Evolutionary conservation across 2,329 filamentous ascomycete species (phyloP), one percentile per base, ranked within the genome.

Genomic region (Neonectria coccinea): DNA sequence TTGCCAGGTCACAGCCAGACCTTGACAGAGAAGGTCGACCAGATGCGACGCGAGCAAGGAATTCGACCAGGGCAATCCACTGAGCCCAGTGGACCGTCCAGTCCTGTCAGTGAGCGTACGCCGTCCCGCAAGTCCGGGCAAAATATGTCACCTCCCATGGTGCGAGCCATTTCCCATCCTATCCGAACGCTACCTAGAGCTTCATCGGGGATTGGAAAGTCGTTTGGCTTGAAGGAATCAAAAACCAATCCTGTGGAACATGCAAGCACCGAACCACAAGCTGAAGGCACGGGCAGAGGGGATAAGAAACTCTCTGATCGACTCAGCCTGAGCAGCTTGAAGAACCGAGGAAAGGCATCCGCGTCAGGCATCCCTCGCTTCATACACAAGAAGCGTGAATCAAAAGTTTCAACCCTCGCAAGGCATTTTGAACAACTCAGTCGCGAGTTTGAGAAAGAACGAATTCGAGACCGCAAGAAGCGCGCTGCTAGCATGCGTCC

Each of bases 391-490:
- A 89, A 86, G 70, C 90, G 89, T 69, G 86, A 90, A 56, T 88
- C 92, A 4, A 92, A 92, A 73, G 96, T 99, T 2, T 97, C 94
- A 9, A 94, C 91, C n/a, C 84, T 99, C 54, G 93, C 96, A 18
- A 93, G 93, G 71, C 96, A 98, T 77, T 98, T 99, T 75, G 97
- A 99, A 78, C 94, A 98, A 77, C 85, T 99, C 61, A 97, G 94
- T 72, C 91, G 94, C 25, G 97, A 99, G 75, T 99, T 99, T 70
- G 94, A 97, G 75, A 97, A 95, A 73, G 95, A 99, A 79, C 88
- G 96, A 48, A 88, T 97, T 70, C 91, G 92, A 53, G 95, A 98
- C 77, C 89, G 92, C 69, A 91, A 91, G 73, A 91, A 94, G 76
- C 85, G 93, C 64, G 92, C 93, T 27, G 92, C 92, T 50, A 93